Percentiles rank a stretch among this genome's conserved stretches.
These are phyloP conservation scores for Jaenimonas drosophilae DNA, from an alignment of 208 protist genomes.

Conservation along the genomic window DNA sequence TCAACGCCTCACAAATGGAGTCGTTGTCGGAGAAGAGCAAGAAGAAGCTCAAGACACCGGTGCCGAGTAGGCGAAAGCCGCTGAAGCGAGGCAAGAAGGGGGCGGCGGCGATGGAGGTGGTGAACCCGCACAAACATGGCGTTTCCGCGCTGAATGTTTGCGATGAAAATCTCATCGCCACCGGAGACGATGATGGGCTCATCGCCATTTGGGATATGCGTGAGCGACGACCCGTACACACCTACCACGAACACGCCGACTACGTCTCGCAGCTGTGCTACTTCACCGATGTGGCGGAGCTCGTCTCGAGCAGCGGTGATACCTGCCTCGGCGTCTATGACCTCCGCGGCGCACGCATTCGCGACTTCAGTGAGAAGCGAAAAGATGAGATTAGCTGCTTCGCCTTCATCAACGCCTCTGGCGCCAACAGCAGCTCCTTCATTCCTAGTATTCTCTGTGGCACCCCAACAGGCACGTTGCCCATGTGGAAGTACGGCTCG, in stretches of 20 bases:
- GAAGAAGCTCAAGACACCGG: constrained; percentile 17
- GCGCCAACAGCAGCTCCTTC: constrained; percentile 51
- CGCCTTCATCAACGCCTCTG: constrained; percentile 83
- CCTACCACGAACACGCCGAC: constrained; percentile 86
- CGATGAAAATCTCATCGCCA: constrained; percentile 72
- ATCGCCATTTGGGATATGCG: constrained; percentile 87
- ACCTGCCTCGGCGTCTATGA: constrained; percentile 82
- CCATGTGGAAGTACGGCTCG: constrained; percentile 87
- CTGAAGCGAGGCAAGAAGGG: constrained; percentile 10
- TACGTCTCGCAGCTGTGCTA: constrained; percentile 85
- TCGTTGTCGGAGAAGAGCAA: constrained; percentile 14
- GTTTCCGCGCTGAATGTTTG: constrained; percentile 81
- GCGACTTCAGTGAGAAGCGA: constrained; percentile 73
- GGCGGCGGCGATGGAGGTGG: neutral
- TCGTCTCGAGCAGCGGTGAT: constrained; percentile 81
- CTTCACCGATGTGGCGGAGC: constrained; percentile 77
- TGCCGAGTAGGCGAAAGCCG: constrained; percentile 2
- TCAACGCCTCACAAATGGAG: too few relatives aligned
- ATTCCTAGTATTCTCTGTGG: constrained; percentile 85
- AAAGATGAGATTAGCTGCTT: constrained; percentile 87
- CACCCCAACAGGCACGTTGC: constrained; percentile 62
- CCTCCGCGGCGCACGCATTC: constrained; percentile 51
- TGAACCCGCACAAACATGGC: constrained; percentile 84
- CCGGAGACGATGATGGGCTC: constrained; percentile 83
- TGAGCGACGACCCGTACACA: constrained; percentile 33